Evolutionary conservation across 257 asterid genomes (phyloP).

Genomic region (Rubia yunnanensis): DNA sequence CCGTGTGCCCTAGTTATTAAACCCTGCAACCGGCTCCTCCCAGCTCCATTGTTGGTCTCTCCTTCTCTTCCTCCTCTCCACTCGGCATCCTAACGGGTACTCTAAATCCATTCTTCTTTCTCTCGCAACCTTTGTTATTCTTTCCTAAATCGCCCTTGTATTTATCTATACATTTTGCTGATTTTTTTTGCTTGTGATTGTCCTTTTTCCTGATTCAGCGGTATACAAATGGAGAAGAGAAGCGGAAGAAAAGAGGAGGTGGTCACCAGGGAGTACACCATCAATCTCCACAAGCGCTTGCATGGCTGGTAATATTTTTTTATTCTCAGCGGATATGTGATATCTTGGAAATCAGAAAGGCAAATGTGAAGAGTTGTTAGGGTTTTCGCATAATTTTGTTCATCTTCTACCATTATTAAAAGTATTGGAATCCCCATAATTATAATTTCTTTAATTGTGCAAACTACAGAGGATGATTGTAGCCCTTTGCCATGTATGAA

Average conservation of each 20-base stretch:
- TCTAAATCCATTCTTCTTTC: background rate
- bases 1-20: background rate
- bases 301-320: slow-evolving; percentile 34
- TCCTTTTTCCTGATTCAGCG: slow-evolving; percentile 22
- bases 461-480: no score
- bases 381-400: no score
- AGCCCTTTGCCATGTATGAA: no score
- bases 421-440: no score
- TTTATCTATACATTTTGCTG: no score
- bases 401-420: no score
- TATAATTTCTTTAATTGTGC: no score
- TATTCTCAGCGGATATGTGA: background rate
- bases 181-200: background rate
- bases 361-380: no score
- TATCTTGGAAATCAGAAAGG: no score
- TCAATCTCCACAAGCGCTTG: slow-evolving; percentile 47
- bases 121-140: background rate
- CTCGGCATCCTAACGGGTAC: slow-evolving; percentile 13
- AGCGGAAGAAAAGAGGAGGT: slow-evolving; percentile 48
- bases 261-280: slow-evolving; percentile 42
- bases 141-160: background rate
- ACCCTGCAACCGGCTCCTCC: background rate
- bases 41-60: background rate
- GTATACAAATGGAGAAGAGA: slow-evolving; percentile 30
- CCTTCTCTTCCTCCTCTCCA: background rate